Base-by-base conservation (phyloP, 352 stramenopile species). In the Detonula confervacea region DNA sequence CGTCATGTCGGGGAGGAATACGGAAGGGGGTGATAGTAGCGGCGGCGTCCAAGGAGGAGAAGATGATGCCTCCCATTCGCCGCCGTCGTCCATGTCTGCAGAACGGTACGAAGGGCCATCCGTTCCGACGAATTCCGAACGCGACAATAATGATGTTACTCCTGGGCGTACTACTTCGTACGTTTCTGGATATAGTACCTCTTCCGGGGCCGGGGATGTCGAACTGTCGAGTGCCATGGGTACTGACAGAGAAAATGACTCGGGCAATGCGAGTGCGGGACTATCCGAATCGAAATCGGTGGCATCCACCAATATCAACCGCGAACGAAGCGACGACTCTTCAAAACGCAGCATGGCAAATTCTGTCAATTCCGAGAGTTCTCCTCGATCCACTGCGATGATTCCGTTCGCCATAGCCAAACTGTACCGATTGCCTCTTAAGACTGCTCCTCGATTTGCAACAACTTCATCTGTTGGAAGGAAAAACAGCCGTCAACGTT, bases 391-490 rank as follows among this genome's bases (percentile, higher is more conserved):
- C 12, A 72, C 68, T 39, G 55, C 78, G 7, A 67, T 68, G 46
- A 77, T 92, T 63, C 87, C 87, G 2, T 80, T 93, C 29, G 85
- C 85, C 22, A 83, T 93, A 57, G 87, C 85, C 14, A 81, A 87
- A 56, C 72, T 93, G 2, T 93, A 93, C 52, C 82, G 84, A n/a
- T 67, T 92, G 18, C 73, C 77, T 30, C 59, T 82, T 22, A 64
- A 49, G 42, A 87, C 46, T 0, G 79, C 12, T 24, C 75, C 42
- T 29, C 42, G 63, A 14, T 80, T 77, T 52, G 22, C 63, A 37
- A 30, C 14, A 29, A 42, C n/a, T n/a, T n/a, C 27, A n/a, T 37
- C 29, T 46, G 14, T 1, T 33, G 70, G 22, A 35, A 73, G 47
- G 33, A 24, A 39, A 39, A 55, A 37, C 29, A 49, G 39, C 12